Conservation (phyloP, 495 filamentous ascomycete species). For the Lineolata rhizophorae region DNA sequence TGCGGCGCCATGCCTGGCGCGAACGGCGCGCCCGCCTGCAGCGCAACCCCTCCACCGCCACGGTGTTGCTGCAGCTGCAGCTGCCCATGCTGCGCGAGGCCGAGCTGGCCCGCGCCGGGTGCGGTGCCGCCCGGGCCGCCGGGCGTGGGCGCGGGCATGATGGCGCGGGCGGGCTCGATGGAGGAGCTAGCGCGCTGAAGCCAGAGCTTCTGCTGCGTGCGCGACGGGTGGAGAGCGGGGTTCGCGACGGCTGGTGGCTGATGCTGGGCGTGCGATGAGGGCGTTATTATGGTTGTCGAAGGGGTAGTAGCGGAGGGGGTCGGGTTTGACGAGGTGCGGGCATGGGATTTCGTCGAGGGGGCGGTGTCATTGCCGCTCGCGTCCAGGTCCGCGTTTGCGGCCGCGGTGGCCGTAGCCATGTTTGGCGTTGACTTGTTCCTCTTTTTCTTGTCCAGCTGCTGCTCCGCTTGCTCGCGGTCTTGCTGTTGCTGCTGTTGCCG, state of each 20-base stretch:
- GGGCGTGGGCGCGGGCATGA: constrained; percentile 17
- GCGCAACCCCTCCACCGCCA: too few species aligned
- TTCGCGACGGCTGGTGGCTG: constrained; percentile 10
- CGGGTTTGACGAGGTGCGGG: constrained; percentile 1
- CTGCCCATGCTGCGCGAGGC: too few species aligned
- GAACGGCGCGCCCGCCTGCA: too few species aligned
- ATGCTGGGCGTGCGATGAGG: constrained; percentile 4
- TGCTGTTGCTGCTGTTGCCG: too few species aligned
- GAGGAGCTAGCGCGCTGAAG: constrained; percentile 43
- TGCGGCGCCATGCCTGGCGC: too few species aligned
- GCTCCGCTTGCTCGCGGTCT: too few species aligned
- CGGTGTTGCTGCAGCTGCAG: too few species aligned
- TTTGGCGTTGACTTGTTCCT: constrained; percentile 13
- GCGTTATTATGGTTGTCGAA: neutral
- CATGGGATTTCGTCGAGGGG: neutral
- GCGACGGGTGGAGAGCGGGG: constrained; percentile 28
- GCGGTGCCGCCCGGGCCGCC: too few species aligned
- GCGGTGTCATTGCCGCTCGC: constrained; percentile 1
- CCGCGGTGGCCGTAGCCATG: too few species aligned
- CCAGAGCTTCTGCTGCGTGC: constrained; percentile 51
- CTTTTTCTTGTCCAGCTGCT: too few species aligned
- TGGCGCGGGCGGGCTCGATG: constrained; percentile 29
- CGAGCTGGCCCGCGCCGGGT: constrained; percentile 15
- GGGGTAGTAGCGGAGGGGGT: neutral
- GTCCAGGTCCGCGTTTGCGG: too few species aligned